Base-by-base conservation (phyloP, 208 protist genomes). In the Leishmania guyanensis region DNA sequence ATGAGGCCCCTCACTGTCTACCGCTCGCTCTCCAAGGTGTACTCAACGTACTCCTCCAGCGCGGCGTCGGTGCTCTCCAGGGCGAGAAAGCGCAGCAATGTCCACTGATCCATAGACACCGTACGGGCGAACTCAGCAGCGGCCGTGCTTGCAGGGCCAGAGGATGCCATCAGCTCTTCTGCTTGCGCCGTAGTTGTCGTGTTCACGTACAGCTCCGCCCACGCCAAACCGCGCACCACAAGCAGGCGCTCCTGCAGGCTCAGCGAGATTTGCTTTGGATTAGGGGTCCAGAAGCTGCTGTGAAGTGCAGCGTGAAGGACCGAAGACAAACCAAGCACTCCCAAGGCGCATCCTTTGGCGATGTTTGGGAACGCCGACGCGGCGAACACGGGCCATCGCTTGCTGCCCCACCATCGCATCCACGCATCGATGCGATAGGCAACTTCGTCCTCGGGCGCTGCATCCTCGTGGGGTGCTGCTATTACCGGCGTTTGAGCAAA, bases 201-300 rank as follows among this genome's bases (percentile, higher is more conserved):
- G 73, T 90, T 95, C 65, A 85, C 84, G 77, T 84, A 85, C 17
- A 94, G 85, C 85, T 94, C 91, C 71, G 89, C 86, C 91, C 90
- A 94, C 68, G 91, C 92, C n/a, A 94, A 84, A 3, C 88, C 91
- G 58, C 93, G 90, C 39, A 94, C 68, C 60, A 93, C 73, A 14
- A 58, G 58, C 46, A 50, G 62, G 53, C 80, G 77, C 56, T 86
- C 82, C 48, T 62, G 39, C 16, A 36, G 17, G 26, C 36, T 16
- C 72, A 86, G 66, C 26, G 5, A 9, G 14, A 60, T 69, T 48
- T 51, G 53, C 56, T 48, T 5, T 5, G 71, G 12, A 0, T 51
- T 22, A 5, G 43, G 64, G 60, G 43, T 70, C 82, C 78, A 79
- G 56, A 86, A 81, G 66, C 82, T 82, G 56, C 62, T 79, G 73